Conservation (phyloP, 2,329 filamentous ascomycete species). For the Talaromyces sp. region DNA sequence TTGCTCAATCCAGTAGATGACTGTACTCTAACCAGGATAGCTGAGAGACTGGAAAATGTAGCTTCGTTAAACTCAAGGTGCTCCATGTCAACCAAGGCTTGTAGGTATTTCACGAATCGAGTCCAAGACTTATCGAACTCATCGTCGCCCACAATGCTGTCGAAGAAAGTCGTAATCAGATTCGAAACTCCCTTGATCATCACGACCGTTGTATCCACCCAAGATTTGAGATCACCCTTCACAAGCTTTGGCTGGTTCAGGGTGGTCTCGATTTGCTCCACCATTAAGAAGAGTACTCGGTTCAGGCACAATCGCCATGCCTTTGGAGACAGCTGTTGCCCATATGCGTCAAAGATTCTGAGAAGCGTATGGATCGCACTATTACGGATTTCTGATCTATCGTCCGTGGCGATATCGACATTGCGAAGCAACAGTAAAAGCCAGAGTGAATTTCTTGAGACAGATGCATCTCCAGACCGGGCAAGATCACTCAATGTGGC, state of each 20-base stretch:
- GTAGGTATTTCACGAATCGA: conserved; percentile 70
- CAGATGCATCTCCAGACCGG: conserved; percentile 59
- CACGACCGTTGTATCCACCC: conserved; percentile 75
- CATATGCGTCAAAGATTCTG: conserved; percentile 89
- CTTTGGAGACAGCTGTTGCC: conserved; percentile 73
- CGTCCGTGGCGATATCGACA: conserved; percentile 44
- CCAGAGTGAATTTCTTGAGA: conserved; percentile 52
- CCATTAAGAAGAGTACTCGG: conserved; percentile 76
- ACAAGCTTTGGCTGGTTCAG: conserved; percentile 20
- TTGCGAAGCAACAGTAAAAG: conserved; percentile 42
- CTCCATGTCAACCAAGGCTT: conserved; percentile 63
- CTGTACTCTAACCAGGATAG: conserved; percentile 58
- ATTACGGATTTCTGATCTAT: conserved; percentile 46
- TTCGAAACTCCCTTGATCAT: conserved; percentile 73
- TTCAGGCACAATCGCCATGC: conserved; percentile 84
- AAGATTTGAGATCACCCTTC: conserved; percentile 52
- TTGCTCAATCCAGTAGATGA: conserved; percentile 46
- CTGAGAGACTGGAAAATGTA: conserved; percentile 67
- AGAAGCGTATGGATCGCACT: conserved; percentile 86
- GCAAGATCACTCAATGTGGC: conserved; percentile 62
- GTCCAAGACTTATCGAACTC: conserved; percentile 76
- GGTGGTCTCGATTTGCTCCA: conserved; percentile 68
- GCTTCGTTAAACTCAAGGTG: conserved; percentile 73
- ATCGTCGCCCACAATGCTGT: conserved; percentile 66
- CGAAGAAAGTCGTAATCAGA: conserved; percentile 75